phyloP scores from a whole-genome alignment of 257 asterid species.

The Cordia subcordata region DNA sequence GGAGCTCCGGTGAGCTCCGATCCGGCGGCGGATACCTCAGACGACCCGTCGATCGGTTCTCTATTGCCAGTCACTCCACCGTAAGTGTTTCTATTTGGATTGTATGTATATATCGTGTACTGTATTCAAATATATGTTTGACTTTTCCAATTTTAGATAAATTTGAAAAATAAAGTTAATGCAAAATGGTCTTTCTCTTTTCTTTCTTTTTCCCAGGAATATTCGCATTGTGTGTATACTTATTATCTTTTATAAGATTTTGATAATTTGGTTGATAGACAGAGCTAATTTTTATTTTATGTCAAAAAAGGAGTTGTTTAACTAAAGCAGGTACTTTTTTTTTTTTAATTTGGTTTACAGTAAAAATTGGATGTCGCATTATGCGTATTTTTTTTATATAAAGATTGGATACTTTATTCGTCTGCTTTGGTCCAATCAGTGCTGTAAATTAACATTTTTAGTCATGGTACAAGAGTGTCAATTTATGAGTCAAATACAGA shows the following conservation, averaged over 20 bases:
- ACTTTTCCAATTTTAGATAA: not conserved
- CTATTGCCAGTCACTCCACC: constrained; percentile 39
- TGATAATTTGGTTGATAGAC: not conserved
- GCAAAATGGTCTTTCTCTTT: not conserved
- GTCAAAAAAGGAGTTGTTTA: not conserved
- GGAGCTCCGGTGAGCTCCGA: constrained; percentile 45
- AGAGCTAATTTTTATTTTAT: not conserved
- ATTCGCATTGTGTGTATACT: too few relatives aligned
- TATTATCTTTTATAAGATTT: not conserved
- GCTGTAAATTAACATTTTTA: too few relatives aligned
- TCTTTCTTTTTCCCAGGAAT: too few relatives aligned
- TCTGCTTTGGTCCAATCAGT: too few relatives aligned
- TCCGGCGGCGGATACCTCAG: constrained; percentile 18
- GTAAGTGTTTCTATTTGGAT: constrained; percentile 34
- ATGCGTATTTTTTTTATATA: not conserved
- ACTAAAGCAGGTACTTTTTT: too few relatives aligned
- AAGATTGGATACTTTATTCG: not conserved
- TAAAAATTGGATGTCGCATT: not conserved
- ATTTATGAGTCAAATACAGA: not conserved
- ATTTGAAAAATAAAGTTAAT: not conserved
- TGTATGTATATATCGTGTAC: not conserved
- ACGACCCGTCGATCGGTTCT: constrained; percentile 9
- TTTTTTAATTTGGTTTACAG: too few relatives aligned
- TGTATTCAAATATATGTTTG: not conserved
- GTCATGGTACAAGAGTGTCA: too few relatives aligned